Evolutionary conservation across 176 grass and related monocot species (phyloP).

Genomic region (Elaeis guineensis): DNA sequence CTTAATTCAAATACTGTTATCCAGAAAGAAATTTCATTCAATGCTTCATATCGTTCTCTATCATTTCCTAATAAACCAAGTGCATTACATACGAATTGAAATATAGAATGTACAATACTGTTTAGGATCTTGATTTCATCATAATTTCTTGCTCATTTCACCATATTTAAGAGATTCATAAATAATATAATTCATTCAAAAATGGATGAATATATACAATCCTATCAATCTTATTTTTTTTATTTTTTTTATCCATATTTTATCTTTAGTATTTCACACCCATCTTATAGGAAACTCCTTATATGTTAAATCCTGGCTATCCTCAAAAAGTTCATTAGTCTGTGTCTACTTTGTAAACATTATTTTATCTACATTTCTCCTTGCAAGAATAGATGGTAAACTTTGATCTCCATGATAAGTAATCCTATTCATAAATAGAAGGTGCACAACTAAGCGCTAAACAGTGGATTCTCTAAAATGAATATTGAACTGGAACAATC

Average conservation of each 20-base stretch:
- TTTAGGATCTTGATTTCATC: neutral
- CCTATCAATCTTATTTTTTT: neutral
- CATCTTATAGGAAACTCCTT: neutral
- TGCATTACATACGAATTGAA: too few relatives aligned
- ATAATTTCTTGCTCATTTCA: neutral
- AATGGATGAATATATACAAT: too few relatives aligned
- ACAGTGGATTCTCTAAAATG: neutral
- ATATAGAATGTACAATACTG: too few relatives aligned
- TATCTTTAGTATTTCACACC: neutral
- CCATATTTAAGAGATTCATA: neutral
- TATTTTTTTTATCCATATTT: neutral
- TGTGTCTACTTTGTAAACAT: neutral
- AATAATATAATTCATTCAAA: too few relatives aligned
- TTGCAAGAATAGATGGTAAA: neutral
- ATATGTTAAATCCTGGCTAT: neutral
- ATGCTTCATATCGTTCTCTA: neutral
- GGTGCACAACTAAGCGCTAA: neutral
- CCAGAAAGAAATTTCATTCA: neutral
- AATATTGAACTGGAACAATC: neutral
- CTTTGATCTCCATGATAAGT: neutral
- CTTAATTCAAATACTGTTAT: neutral
- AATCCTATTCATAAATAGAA: neutral
- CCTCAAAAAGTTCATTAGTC: neutral
- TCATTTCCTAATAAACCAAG: neutral
- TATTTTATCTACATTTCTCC: neutral